Conservation (phyloP, 2,329 filamentous ascomycete genomes). For the Pestalotiopsis sp. region DNA sequence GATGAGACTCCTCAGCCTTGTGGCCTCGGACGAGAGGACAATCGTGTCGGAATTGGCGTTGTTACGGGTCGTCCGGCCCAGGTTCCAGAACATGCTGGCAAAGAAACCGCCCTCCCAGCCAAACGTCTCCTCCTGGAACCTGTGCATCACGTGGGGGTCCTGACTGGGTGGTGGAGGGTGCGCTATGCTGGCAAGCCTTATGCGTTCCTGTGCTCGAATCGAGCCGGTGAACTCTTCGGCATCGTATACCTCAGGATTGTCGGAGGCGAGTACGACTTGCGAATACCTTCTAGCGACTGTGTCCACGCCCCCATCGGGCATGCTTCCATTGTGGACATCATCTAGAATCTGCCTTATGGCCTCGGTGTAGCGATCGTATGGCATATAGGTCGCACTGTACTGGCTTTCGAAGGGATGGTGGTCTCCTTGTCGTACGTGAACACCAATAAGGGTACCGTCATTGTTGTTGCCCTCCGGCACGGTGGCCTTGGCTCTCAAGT, state of each 20-base stretch:
- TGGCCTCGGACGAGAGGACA: slow-evolving; percentile 52
- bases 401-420: slow-evolving; percentile 76
- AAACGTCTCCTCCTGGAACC: slow-evolving; percentile 74
- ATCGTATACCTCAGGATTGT: slow-evolving; percentile 77
- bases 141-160: slow-evolving; percentile 56
- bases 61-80: slow-evolving; percentile 56
- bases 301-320: slow-evolving; percentile 35
- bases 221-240: slow-evolving; percentile 62
- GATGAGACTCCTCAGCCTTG: slow-evolving; percentile 72
- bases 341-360: slow-evolving; percentile 60
- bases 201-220: slow-evolving; percentile 72
- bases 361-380: slow-evolving; percentile 67
- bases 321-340: slow-evolving; percentile 45
- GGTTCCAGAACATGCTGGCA: slow-evolving; percentile 76
- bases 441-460: slow-evolving; percentile 62
- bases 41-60: slow-evolving; percentile 38
- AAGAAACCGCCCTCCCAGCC: slow-evolving; percentile 93
- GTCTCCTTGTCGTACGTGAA: slow-evolving; percentile 83
- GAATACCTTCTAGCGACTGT: slow-evolving; percentile 40
- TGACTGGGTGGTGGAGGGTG: slow-evolving; percentile 42
- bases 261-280: slow-evolving; percentile 71
- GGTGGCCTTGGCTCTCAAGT: slow-evolving; percentile 53
- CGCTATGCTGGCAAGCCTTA: slow-evolving; percentile 71
- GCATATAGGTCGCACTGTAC: slow-evolving; percentile 78
- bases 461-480: slow-evolving; percentile 44